phyloP scores from a whole-genome alignment of 1,284 basidiomycete genomes.

The Rhodofomes roseus region DNA sequence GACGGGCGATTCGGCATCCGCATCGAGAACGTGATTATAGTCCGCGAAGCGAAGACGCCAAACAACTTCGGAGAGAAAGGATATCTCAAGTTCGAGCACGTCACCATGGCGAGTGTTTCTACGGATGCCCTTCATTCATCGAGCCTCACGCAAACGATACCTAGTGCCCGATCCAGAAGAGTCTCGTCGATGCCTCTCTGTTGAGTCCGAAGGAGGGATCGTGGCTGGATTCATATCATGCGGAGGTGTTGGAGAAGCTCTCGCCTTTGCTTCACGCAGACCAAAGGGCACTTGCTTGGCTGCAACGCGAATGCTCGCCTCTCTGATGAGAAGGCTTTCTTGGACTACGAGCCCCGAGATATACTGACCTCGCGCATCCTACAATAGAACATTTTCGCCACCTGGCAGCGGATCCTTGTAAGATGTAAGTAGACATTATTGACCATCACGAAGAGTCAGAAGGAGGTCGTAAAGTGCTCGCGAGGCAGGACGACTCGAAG shows the following conservation, averaged over 20 bases:
- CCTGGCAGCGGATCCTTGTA: too few relatives aligned
- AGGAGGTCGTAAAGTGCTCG: too few relatives aligned
- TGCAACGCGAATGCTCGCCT: constrained; percentile 65
- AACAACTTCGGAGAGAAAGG: constrained; percentile 86
- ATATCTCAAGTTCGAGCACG: constrained; percentile 79
- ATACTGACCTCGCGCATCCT: too few relatives aligned
- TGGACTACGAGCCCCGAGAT: too few relatives aligned
- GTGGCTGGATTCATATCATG: constrained; percentile 90
- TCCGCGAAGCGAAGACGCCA: constrained; percentile 67
- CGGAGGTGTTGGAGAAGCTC: constrained; percentile 75
- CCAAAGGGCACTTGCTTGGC: constrained; percentile 71
- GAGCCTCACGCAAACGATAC: constrained; percentile 16
- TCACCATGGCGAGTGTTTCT: constrained; percentile 64
- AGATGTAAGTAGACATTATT: too few relatives aligned
- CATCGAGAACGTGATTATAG: constrained; percentile 86
- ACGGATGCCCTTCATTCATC: not conserved
- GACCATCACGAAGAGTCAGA: too few relatives aligned
- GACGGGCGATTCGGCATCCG: constrained; percentile 93
- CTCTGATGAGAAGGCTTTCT: too few relatives aligned
- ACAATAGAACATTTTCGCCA: too few relatives aligned
- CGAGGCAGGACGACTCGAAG: too few relatives aligned
- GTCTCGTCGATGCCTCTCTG: constrained; percentile 68
- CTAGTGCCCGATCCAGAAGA: constrained; percentile 86
- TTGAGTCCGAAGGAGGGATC: constrained; percentile 63
- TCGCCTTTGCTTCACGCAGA: constrained; percentile 73